Percentiles rank a stretch among this genome's conserved stretches.
Conservation (phyloP, 305 asterid species). For the Fraxinus floribunda region DNA sequence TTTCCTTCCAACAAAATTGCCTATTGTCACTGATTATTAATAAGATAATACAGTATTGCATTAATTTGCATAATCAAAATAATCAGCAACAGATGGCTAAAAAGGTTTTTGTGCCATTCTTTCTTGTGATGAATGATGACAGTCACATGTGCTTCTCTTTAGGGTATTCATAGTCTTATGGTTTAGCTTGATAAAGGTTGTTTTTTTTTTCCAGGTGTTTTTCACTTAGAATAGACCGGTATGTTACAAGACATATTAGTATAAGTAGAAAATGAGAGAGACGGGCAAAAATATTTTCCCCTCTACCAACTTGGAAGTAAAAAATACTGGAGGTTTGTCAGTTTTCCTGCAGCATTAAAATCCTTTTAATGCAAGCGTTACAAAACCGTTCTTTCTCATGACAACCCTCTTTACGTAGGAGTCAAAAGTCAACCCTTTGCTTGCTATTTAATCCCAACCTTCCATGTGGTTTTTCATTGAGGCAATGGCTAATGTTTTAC, state of each 20-base stretch:
- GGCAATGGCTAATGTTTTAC: slow-evolving; percentile 42
- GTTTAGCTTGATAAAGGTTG: slow-evolving; percentile 7
- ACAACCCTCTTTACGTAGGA: slow-evolving; percentile 13
- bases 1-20: neutral
- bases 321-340: slow-evolving; percentile 13
- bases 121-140: slow-evolving; percentile 20
- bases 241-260: neutral
- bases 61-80: slow-evolving; percentile 24
- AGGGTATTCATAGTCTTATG: neutral
- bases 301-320: slow-evolving; percentile 12
- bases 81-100: slow-evolving; percentile 22
- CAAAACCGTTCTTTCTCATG: slow-evolving; percentile 19
- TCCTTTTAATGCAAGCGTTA: slow-evolving; percentile 19
- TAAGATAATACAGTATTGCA: slow-evolving; percentile 3
- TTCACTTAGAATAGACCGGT: slow-evolving; percentile 2
- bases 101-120: neutral
- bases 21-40: slow-evolving; percentile 1
- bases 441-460: slow-evolving; percentile 38
- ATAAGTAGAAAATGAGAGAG: slow-evolving; percentile 11
- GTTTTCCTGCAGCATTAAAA: slow-evolving; percentile 14
- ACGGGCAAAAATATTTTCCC: neutral
- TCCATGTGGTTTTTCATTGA: slow-evolving; percentile 29
- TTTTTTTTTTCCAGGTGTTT: neutral
- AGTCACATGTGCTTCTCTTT: slow-evolving; percentile 24
- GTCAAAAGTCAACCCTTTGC: slow-evolving; percentile 16